phyloP scores from a whole-genome alignment of 108 stramenopile species.

The Nitzschia inconspicua region DNA sequence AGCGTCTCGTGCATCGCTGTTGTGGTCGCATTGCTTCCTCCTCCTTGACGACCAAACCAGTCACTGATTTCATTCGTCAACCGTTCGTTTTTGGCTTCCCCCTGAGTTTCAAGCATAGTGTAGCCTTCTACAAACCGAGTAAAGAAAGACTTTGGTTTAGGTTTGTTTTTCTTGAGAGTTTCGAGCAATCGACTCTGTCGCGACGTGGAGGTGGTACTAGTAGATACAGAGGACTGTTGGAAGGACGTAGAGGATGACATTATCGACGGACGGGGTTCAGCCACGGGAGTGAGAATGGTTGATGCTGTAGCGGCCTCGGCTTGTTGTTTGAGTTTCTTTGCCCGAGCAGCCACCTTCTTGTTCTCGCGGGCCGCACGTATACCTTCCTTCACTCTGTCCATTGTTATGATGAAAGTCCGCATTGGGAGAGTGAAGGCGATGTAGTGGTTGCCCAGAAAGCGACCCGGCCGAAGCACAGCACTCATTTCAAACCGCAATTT shows the following conservation, averaged over 20 bases:
- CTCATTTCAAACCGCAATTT: conserved; percentile 80
- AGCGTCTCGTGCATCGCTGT: too few species aligned
- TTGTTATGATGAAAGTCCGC: conserved; percentile 80
- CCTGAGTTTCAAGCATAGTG: conserved; percentile 51
- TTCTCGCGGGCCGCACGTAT: conserved; percentile 74
- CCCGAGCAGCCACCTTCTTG: conserved; percentile 58
- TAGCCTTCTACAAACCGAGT: conserved; percentile 86
- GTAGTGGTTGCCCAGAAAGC: conserved; percentile 85
- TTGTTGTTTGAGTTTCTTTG: conserved; percentile 17
- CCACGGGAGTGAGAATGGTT: too few species aligned
- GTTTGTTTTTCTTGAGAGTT: not conserved
- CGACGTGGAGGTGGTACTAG: not conserved
- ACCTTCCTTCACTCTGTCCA: conserved; percentile 74
- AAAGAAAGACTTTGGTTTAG: conserved; percentile 62
- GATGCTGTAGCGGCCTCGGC: not conserved
- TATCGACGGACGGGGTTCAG: too few species aligned
- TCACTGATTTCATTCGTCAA: conserved; percentile 69
- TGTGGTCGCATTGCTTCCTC: not conserved
- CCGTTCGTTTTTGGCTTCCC: conserved; percentile 51
- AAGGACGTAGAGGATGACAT: not conserved
- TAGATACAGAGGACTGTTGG: not conserved
- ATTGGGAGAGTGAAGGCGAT: conserved; percentile 83
- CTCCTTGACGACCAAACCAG: conserved; percentile 64
- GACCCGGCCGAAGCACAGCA: conserved; percentile 75
- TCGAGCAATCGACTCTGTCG: not conserved